Evolutionary conservation across 495 filamentous ascomycete genomes (phyloP).

Genomic region (Oidiodendron maius): DNA sequence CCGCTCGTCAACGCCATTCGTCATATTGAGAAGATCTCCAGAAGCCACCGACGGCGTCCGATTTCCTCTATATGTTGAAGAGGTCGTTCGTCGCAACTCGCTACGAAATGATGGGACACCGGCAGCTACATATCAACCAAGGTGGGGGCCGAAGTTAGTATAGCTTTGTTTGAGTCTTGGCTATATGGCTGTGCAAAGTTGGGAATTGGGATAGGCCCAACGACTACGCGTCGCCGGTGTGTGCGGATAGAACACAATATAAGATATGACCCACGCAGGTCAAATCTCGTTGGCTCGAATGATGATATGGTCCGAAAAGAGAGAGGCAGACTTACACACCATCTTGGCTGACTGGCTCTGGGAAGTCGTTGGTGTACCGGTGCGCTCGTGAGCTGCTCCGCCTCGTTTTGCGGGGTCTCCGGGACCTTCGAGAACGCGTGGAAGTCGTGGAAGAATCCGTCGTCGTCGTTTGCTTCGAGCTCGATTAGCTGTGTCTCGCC

Average conservation of each 20-base stretch:
- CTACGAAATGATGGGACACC: slow-evolving; percentile 9
- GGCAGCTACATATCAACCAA: slow-evolving; percentile 18
- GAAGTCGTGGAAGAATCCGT: neutral
- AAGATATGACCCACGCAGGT: neutral
- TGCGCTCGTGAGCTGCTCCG: slow-evolving; percentile 17
- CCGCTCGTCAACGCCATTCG: slow-evolving; percentile 9
- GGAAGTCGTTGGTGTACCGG: neutral
- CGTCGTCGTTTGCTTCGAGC: too few relatives aligned
- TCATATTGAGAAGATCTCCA: neutral
- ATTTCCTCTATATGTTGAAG: neutral
- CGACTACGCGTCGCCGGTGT: neutral
- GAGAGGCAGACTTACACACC: slow-evolving; percentile 18
- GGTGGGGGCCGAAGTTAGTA: slow-evolving; percentile 11
- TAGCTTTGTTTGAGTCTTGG: slow-evolving; percentile 17
- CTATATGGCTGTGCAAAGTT: slow-evolving; percentile 12
- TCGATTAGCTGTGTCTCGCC: too few relatives aligned
- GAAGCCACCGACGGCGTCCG: neutral
- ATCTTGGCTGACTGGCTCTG: slow-evolving; percentile 13
- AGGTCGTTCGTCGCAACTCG: slow-evolving; percentile 7
- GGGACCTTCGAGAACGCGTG: neutral
- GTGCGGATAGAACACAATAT: neutral
- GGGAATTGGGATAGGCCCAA: neutral
- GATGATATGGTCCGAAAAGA: slow-evolving; percentile 4
- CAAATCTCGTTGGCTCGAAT: neutral
- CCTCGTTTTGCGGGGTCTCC: slow-evolving; percentile 9